Conservation (phyloP, 2,329 filamentous ascomycete genomes). For the Coniochaeta sp. region DNA sequence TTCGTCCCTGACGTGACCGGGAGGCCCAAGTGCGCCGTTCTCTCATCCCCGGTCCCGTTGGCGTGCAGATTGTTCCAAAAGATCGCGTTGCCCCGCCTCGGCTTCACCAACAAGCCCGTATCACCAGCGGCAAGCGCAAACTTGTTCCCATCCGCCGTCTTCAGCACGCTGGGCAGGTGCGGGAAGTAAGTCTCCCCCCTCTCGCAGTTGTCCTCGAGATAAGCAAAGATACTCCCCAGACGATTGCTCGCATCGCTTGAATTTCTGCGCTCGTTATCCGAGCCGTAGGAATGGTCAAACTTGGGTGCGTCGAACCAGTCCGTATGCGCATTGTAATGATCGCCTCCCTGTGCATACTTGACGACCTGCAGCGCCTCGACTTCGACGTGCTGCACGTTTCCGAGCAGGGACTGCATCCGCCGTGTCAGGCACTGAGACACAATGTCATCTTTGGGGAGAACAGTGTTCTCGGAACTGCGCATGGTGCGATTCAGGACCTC, state of each 20-base stretch:
- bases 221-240: slow-evolving; percentile 10
- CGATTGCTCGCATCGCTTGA: slow-evolving; percentile 7
- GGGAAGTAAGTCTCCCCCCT: slow-evolving; percentile 12
- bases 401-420: slow-evolving; percentile 9
- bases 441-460: slow-evolving; percentile 6
- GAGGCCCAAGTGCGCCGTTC: no score
- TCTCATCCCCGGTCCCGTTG: no score
- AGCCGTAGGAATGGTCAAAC: neutral
- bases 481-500: neutral
- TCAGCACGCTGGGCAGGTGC: slow-evolving; percentile 6
- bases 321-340: slow-evolving; percentile 7
- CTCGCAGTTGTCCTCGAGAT: slow-evolving; percentile 10
- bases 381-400: slow-evolving; percentile 8
- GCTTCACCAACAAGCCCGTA: slow-evolving; percentile 9
- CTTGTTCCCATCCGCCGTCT: slow-evolving; percentile 8
- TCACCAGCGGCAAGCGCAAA: slow-evolving; percentile 5
- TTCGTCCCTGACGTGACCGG: no score
- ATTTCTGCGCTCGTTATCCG: neutral
- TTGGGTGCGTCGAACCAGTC: slow-evolving; percentile 8
- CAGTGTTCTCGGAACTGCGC: slow-evolving; percentile 6
- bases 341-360: slow-evolving; percentile 10
- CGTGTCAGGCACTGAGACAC: slow-evolving; percentile 6
- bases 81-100: slow-evolving; percentile 8
- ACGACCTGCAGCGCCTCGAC: slow-evolving; percentile 9
- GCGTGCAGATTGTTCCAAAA: neutral